Evolutionary conservation across 106 monocot genomes (phyloP).

Genomic region (Platanthera zijinensis): DNA sequence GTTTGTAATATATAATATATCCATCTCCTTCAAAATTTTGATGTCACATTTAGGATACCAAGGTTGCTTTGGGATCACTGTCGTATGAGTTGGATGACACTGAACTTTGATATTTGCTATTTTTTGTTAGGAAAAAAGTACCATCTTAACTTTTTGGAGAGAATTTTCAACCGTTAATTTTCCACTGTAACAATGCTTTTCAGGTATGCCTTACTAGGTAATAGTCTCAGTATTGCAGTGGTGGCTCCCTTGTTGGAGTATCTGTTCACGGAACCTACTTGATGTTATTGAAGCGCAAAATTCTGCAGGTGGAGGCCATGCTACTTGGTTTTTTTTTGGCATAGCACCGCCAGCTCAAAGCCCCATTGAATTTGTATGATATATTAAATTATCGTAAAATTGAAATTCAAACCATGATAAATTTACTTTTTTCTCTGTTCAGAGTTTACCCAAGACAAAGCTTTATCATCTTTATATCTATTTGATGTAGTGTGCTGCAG

Average conservation of each 20-base stretch:
- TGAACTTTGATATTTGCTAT: not conserved
- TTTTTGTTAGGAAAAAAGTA: not conserved
- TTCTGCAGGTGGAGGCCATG: not conserved
- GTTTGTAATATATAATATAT: not conserved
- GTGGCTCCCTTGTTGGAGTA: constrained; percentile 70
- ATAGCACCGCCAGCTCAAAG: not conserved
- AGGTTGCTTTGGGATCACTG: not conserved
- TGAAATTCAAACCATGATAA: not conserved
- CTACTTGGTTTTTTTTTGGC: not conserved
- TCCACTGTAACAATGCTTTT: not conserved
- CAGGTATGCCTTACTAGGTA: constrained; percentile 91
- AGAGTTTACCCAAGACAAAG: not conserved
- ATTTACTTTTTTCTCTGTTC: not conserved
- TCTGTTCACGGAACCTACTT: constrained; percentile 42
- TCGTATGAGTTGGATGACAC: not conserved
- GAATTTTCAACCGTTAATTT: not conserved
- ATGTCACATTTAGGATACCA: not conserved
- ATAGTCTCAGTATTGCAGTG: constrained; percentile 81
- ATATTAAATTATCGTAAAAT: not conserved
- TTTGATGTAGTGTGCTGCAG: no score
- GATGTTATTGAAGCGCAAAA: not conserved
- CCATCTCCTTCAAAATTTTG: not conserved
- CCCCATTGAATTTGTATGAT: not conserved
- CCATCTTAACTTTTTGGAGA: not conserved
- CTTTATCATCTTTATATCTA: not conserved